Base-by-base conservation (phyloP, 306 rosid genomes). In the Crotalaria pallida region DNA sequence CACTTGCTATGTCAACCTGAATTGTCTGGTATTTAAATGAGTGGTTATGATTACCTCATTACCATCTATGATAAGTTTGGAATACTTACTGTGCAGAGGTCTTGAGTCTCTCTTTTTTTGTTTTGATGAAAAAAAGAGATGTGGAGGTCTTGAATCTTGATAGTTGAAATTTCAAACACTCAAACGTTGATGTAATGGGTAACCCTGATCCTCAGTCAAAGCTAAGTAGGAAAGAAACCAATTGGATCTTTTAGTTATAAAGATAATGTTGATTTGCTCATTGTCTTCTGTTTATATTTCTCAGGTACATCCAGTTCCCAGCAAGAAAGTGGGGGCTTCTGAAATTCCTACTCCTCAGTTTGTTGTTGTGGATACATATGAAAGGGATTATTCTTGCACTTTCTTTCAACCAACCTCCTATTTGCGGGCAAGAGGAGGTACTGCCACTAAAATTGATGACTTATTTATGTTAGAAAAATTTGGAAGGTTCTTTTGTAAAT, bases 391-490 rank as follows among this genome's bases (percentile, higher is more conserved):
- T 79, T 86, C 93, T 48, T 86, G 91, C 76, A 89, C 96, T 49
- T 92, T 92, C 41, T 36, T 63, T 68, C 98, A 89, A 50, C 96
- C 98, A 57, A 89, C 79, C 71, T 92, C 96, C 49, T 89, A 92
- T 77, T 86, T 92, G 76, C 91, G 98, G 24, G 98, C 88, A 41
- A 83, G 98, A 76, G 98, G 98, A 88, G 93, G 97, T 91, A 58
- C 53, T 76, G 67, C 58, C 72, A 5, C 77, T 11, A 65, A 65
- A 27, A 62, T 34, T 29, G 58, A 64, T 67, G 13, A 36, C 69
- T 64, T 27, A 26, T 26, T 65, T 73, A 66, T 47, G n/a, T 48
- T 57, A 19, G 44, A 74, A 58, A 68, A 16, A 21, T 72, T 47
- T 67, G 70, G 24, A 67, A 41, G 48, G 21, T 69, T 64, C 45